These are phyloP conservation scores for Apiospora koreana DNA, from an alignment of 2,329 filamentous ascomycete genomes.

Conservation along the genomic window DNA sequence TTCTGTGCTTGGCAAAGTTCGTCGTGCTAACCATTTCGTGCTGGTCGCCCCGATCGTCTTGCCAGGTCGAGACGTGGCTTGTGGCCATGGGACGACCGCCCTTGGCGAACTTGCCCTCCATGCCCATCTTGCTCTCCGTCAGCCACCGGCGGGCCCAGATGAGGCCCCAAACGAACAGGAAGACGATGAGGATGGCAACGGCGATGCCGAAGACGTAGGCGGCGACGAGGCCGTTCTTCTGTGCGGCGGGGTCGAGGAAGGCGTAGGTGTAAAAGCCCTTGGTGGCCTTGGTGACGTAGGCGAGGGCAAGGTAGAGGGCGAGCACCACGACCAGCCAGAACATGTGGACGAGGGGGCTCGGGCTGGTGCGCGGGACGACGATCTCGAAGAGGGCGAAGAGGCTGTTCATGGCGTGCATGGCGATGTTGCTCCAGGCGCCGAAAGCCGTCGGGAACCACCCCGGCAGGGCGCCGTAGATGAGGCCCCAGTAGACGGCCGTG, in stretches of 20 bases:
- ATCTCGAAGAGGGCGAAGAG: constrained; percentile 77
- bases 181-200: constrained; percentile 44
- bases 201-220: constrained; percentile 59
- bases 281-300: constrained; percentile 70
- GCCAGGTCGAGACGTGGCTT: not conserved
- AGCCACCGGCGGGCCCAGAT: constrained; percentile 43
- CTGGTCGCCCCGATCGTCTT: not conserved
- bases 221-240: constrained; percentile 58
- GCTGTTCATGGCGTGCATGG: constrained; percentile 74
- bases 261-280: constrained; percentile 75
- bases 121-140: constrained; percentile 31
- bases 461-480: constrained; percentile 68
- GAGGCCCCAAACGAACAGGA: constrained; percentile 40
- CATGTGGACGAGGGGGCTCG: constrained; percentile 63
- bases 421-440: constrained; percentile 65
- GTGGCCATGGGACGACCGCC: constrained; percentile 3
- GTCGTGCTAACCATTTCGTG: constrained; percentile 8
- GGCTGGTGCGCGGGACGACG: constrained; percentile 63
- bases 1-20: not conserved
- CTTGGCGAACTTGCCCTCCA: constrained; percentile 26
- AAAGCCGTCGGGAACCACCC: constrained; percentile 56
- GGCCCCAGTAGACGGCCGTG: constrained; percentile 69
- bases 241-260: constrained; percentile 67
- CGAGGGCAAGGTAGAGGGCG: constrained; percentile 70
- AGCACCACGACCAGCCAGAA: constrained; percentile 69